Percentiles rank a stretch among this genome's conserved stretches.
Conservation (phyloP, 1,284 basidiomycete genomes). For the Leccinum subrobustum region DNA sequence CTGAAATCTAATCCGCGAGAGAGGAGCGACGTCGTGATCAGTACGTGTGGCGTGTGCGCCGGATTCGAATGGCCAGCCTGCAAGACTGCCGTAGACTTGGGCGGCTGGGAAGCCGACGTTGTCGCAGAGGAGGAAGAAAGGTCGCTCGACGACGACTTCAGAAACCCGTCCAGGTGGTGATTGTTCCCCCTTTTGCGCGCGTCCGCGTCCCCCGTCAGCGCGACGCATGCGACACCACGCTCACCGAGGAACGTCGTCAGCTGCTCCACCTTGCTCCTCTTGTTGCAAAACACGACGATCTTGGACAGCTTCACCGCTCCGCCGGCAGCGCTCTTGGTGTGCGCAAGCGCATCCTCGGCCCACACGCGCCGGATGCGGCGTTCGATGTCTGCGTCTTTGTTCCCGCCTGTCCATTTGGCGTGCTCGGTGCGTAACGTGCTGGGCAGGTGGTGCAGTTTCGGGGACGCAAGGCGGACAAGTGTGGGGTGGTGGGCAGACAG, state of each 20-base stretch:
- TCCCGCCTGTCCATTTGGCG: too few relatives aligned
- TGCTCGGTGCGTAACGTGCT: too few relatives aligned
- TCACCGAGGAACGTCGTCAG: constrained; percentile 56
- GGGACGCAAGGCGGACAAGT: too few relatives aligned
- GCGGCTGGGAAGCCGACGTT: constrained; percentile 9
- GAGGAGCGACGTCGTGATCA: constrained; percentile 87
- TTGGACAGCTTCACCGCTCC: constrained; percentile 42
- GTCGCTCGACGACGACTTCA: constrained; percentile 37
- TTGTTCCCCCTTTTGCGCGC: constrained; percentile 66
- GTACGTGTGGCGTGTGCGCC: constrained; percentile 53
- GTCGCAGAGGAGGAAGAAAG: background rate
- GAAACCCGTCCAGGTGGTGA: constrained; percentile 70
- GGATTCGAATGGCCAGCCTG: constrained; percentile 24
- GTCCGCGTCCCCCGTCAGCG: constrained; percentile 56
- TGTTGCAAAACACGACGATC: constrained; percentile 82
- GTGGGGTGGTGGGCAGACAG: too few relatives aligned
- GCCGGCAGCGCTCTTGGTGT: constrained; percentile 26
- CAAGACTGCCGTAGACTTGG: constrained; percentile 4
- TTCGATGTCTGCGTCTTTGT: too few relatives aligned
- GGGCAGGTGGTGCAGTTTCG: too few relatives aligned
- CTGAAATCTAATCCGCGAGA: constrained; percentile 90
- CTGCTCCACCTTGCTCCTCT: constrained; percentile 61
- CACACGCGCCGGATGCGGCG: too few relatives aligned
- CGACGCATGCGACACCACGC: constrained; percentile 64
- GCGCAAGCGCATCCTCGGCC: constrained; percentile 34